These are phyloP conservation scores for Phytophthora pini DNA, from an alignment of 352 stramenopile genomes.

Conservation along the genomic window DNA sequence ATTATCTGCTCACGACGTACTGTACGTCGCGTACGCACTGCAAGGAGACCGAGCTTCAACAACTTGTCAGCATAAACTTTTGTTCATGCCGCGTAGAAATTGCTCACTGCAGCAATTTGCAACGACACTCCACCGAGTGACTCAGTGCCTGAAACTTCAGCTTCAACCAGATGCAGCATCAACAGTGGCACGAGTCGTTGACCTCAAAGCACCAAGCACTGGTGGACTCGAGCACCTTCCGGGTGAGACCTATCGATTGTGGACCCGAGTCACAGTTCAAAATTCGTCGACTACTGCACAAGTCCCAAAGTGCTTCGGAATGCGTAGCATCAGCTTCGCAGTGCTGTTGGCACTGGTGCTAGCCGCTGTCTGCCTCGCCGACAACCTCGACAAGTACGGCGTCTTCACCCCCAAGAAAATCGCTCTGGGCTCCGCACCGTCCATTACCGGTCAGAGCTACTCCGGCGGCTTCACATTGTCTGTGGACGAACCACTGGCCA, in stretches of 20 bases:
- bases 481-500: conserved; percentile 20
- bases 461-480: conserved; percentile 28
- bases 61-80: conserved; percentile 6
- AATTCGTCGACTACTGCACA: conserved; percentile 10
- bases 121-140: background rate
- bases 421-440: conserved; percentile 18
- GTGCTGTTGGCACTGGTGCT: conserved; percentile 5
- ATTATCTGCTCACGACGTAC: too few species aligned
- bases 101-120: background rate
- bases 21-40: too few species aligned
- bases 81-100: background rate
- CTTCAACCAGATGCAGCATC: background rate
- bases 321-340: conserved; percentile 16
- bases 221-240: too few species aligned
- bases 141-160: background rate
- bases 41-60: background rate
- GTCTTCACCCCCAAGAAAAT: conserved; percentile 37
- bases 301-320: background rate
- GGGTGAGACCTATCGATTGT: too few species aligned
- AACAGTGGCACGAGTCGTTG: conserved; percentile 3
- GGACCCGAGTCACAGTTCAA: background rate
- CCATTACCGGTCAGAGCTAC: conserved; percentile 20
- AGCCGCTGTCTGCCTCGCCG: conserved; percentile 3
- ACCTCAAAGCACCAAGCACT: background rate
- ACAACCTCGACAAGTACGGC: conserved; percentile 23